Percentiles rank a stretch among this genome's conserved stretches.
phyloP scores from a whole-genome alignment of 2,329 filamentous ascomycete species.

The Sporothrix sp. region DNA sequence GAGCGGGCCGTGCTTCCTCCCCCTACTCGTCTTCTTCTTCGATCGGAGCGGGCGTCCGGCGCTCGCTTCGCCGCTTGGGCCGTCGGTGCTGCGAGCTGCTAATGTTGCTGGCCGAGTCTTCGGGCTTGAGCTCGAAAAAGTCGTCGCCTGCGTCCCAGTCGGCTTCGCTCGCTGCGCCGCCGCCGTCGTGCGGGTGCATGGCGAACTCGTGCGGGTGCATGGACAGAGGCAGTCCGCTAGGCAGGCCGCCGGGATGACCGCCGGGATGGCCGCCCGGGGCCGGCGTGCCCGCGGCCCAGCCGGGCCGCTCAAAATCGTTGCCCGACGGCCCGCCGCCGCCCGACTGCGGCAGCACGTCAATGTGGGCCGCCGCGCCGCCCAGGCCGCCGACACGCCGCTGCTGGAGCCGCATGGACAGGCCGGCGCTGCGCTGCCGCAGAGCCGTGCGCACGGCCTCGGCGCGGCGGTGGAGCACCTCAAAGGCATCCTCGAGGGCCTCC shows the following conservation, averaged over 20 bases:
- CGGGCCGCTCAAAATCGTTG: conserved; percentile 34
- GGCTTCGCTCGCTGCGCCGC: conserved; percentile 32
- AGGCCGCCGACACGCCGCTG: conserved; percentile 36
- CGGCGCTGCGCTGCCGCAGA: conserved; percentile 72
- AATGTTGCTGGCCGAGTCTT: conserved; percentile 75
- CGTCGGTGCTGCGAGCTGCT: conserved; percentile 58
- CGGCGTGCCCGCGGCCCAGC: conserved; percentile 28
- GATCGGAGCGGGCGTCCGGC: conserved; percentile 62
- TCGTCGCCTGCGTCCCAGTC: conserved; percentile 52
- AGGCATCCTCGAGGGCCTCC: conserved; percentile 89
- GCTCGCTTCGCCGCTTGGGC: conserved; percentile 57
- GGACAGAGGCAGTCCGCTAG: conserved; percentile 9
- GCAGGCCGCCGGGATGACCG: too few relatives aligned
- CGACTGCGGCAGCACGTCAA: conserved; percentile 44
- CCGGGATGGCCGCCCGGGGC: conserved; percentile 18
- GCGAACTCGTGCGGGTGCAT: conserved; percentile 9
- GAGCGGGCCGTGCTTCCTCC: neutral
- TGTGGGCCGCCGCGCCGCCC: conserved; percentile 30
- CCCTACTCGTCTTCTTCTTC: conserved; percentile 51
- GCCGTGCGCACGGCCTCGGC: conserved; percentile 72
- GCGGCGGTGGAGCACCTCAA: conserved; percentile 78
- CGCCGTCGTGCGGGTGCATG: conserved; percentile 9
- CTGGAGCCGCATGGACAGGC: conserved; percentile 56
- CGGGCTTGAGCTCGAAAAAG: conserved; percentile 55
- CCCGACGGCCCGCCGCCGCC: conserved; percentile 24